Conservation (phyloP, 1,284 basidiomycete genomes). For the Ganoderma lingzhi region DNA sequence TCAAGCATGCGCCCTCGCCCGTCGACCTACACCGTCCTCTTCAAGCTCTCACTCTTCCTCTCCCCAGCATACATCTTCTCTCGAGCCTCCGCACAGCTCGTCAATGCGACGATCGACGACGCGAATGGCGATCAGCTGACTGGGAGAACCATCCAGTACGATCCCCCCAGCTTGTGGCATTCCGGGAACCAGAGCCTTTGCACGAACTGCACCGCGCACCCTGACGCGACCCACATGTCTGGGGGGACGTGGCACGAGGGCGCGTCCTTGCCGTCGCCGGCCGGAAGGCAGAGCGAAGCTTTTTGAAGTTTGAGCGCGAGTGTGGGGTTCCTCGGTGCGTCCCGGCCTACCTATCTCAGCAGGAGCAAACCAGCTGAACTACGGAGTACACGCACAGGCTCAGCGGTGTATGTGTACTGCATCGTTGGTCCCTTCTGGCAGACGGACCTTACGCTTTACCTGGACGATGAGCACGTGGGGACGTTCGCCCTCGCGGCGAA, state of each 20-base stretch:
- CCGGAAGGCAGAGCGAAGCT: neutral
- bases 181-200: neutral
- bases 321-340: neutral
- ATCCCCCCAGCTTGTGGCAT: neutral
- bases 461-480: neutral
- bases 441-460: neutral
- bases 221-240: neutral
- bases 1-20: neutral
- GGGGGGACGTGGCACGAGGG: neutral
- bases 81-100: neutral
- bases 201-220: neutral
- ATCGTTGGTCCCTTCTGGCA: neutral
- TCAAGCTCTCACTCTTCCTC: neutral
- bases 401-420: neutral
- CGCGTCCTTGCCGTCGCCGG: neutral
- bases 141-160: neutral
- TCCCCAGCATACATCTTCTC: neutral
- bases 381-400: neutral
- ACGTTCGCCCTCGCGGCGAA: slow-evolving; percentile 1
- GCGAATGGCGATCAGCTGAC: neutral
- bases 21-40: neutral
- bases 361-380: too few species aligned
- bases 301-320: too few species aligned
- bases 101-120: neutral
- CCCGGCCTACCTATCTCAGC: neutral